Percentiles rank a stretch among this genome's conserved stretches.
phyloP scores from a whole-genome alignment of 108 stramenopile genomes.

The Skeletonema marinoi region DNA sequence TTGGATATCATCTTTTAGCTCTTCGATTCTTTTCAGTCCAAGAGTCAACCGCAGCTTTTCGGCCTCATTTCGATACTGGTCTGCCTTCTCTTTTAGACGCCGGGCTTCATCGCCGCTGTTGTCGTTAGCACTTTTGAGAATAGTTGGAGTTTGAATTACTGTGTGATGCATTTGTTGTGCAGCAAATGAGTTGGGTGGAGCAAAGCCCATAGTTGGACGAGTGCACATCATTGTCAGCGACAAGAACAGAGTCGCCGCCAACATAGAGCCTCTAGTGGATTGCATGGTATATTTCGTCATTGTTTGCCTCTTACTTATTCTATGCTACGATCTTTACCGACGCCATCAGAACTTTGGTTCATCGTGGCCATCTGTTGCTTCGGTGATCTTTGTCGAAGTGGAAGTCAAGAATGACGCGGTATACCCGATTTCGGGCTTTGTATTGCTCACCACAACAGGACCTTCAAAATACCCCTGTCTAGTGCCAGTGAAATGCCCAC shows the following conservation, averaged over 20 bases:
- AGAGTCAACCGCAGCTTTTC: constrained; percentile 29
- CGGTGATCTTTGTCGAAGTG: too few species aligned
- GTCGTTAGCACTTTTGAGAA: not conserved
- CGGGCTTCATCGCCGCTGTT: constrained; percentile 24
- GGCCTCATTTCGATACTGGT: constrained; percentile 26
- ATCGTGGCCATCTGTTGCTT: not conserved
- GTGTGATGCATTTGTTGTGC: not conserved
- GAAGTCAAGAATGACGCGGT: not conserved
- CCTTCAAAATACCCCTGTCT: not conserved
- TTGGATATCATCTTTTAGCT: constrained; percentile 19
- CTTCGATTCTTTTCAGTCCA: constrained; percentile 30
- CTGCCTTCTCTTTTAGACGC: constrained; percentile 48
- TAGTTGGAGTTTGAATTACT: not conserved
- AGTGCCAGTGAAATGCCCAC: not conserved
- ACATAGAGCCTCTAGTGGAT: not conserved
- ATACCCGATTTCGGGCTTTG: not conserved
- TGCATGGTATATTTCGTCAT: not conserved
- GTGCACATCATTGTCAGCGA: not conserved
- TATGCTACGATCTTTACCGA: not conserved
- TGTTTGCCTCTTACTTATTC: not conserved
- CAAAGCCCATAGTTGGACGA: not conserved
- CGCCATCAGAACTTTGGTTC: not conserved
- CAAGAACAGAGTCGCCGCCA: not conserved
- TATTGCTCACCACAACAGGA: not conserved
- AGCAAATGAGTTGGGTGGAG: not conserved